Evolutionary conservation across 495 filamentous ascomycete genomes (phyloP), one percentile per base, ranked within the genome.

Genomic region (Amphirosellinia nigrospora): DNA sequence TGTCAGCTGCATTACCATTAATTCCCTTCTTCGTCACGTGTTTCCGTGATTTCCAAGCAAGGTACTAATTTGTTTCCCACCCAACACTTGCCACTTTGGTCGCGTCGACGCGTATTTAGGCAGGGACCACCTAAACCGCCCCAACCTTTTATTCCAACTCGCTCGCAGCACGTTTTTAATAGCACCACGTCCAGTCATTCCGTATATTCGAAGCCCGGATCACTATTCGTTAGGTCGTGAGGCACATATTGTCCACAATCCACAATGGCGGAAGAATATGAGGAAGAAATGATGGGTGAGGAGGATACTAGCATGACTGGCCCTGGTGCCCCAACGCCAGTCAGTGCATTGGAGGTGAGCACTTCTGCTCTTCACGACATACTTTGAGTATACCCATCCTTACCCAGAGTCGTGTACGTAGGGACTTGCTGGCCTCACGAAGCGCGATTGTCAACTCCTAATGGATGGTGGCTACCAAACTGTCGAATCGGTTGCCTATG

Each of bases 401-500:
- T 38, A 70, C 70, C 72, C 38, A 74, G 71, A 55, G 72, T 63
- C 26, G 11, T 21, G 41, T 26, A n/a, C 26, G 32, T 58, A 96
- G 91, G 91, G 92, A 45, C 79, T 93, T 75, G 89, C 90, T 52
- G 96, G 96, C 4, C 83, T 99, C 69, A 96, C 92, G n/a, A 92
- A 92, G 36, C 88, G 96, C 66, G 96, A 99, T 78, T 96, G 98
- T 74, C 95, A 98, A 77, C 83, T 96, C 48, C 87, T 98, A 38
- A 82, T 96, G 38, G 96, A 98, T 78, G 95, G 92, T 34, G 96
- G 96, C 3, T 99, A 89, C 75, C 91, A 97, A 77, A 99, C 96
- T 4, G 93, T 99, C 23, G 96, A 99, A 79, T 89, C 94, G 0
- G 90, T 99, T 45, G 96, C 96, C 41, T 99, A 98, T 79, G 97